Conservation (phyloP, 2,329 filamentous ascomycete species). For the Orbilia ellipsospora region DNA sequence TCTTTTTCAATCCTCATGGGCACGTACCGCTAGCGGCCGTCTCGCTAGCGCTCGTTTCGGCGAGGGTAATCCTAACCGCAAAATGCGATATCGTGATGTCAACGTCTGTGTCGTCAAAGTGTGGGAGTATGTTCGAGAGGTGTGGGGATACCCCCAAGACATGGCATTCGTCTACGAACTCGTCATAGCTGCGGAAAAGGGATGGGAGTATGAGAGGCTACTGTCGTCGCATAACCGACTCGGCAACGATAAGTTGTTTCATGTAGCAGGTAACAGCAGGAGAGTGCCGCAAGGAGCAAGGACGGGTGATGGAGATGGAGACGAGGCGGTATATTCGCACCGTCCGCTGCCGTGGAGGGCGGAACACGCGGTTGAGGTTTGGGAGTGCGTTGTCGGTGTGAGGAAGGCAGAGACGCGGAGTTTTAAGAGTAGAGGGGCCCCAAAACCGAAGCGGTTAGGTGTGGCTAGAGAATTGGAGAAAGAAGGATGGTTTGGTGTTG, state of each 20-base stretch:
- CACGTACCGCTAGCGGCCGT: conserved; percentile 2
- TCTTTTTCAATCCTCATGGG: conserved; percentile 30
- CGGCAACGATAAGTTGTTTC: not conserved
- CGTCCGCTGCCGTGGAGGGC: conserved; percentile 19
- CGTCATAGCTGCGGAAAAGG: conserved; percentile 37
- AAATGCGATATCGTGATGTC: conserved; percentile 42
- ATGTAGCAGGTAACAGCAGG: not conserved
- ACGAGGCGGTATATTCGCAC: not conserved
- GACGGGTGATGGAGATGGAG: not conserved
- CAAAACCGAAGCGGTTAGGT: not conserved
- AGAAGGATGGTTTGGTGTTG: not conserved
- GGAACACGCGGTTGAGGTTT: conserved; percentile 26
- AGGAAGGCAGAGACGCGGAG: not conserved
- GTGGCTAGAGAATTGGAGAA: not conserved
- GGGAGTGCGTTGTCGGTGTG: conserved; percentile 32
- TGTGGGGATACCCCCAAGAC: conserved; percentile 29
- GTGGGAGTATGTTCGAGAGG: conserved; percentile 16
- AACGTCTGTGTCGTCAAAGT: conserved; percentile 31
- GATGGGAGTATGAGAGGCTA: conserved; percentile 41
- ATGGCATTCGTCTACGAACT: conserved; percentile 34
- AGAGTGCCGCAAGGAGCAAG: not conserved
- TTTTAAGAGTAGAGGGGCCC: conserved; percentile 9
- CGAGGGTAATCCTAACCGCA: conserved; percentile 18
- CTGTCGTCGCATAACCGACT: not conserved
- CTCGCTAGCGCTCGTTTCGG: conserved; percentile 24